phyloP scores from a whole-genome alignment of 306 rosid genomes.

The Elaeagnus macrophylla region DNA sequence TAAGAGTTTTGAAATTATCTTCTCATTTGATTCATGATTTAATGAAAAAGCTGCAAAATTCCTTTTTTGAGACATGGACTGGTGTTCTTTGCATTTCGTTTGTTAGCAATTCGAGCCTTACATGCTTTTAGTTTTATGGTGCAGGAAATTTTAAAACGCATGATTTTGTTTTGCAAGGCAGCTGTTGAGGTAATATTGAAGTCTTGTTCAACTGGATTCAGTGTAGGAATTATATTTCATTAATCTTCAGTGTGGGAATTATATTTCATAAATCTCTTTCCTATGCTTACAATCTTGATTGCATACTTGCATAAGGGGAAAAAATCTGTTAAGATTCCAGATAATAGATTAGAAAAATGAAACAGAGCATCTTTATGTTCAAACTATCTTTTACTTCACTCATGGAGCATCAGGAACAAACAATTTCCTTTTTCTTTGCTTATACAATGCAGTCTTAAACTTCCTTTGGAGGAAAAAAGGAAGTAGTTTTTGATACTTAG shows the following conservation, averaged over 20 bases:
- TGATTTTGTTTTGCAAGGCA: slow-evolving; percentile 88
- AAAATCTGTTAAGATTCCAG: too few relatives aligned
- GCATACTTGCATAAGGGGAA: too few relatives aligned
- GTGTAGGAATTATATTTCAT: slow-evolving; percentile 1
- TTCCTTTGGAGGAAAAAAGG: too few relatives aligned
- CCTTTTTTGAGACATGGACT: background rate
- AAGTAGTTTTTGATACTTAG: too few relatives aligned
- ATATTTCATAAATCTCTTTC: background rate
- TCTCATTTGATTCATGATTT: background rate
- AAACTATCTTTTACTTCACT: too few relatives aligned
- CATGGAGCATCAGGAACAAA: too few relatives aligned
- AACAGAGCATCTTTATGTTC: too few relatives aligned
- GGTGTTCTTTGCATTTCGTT: slow-evolving; percentile 17
- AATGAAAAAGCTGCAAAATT: background rate
- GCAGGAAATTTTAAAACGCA: slow-evolving; percentile 89
- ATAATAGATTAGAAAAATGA: too few relatives aligned
- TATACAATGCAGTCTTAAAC: too few relatives aligned
- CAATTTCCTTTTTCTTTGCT: too few relatives aligned
- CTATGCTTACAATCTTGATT: background rate
- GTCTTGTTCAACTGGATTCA: slow-evolving; percentile 1
- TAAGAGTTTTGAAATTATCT: background rate
- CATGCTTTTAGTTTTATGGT: slow-evolving; percentile 26
- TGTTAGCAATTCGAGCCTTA: slow-evolving; percentile 18
- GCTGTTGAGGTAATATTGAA: slow-evolving; percentile 64
- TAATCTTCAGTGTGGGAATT: background rate